Percentiles rank a stretch among this genome's conserved stretches.
Conservation (phyloP, 2,329 filamentous ascomycete genomes). For the Phialocephala subalpina region DNA sequence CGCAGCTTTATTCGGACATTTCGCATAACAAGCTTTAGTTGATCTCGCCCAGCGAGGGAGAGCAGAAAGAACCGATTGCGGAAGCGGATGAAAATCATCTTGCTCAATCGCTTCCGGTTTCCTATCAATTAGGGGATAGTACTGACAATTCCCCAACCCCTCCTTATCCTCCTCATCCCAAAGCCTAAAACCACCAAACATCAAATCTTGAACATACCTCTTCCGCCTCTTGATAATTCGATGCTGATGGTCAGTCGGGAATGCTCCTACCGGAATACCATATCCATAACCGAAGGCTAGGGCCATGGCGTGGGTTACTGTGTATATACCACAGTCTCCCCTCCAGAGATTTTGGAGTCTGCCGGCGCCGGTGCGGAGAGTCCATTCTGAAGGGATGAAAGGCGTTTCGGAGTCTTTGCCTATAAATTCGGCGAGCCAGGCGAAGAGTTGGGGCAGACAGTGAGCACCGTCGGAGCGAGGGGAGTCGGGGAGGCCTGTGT, state of each 20-base stretch:
- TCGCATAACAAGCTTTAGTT: conserved; percentile 13
- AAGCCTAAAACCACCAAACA: conserved; percentile 21
- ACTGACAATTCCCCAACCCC: conserved; percentile 17
- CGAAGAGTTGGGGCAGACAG: conserved; percentile 18
- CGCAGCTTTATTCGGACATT: conserved; percentile 12
- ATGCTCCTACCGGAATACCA: not conserved
- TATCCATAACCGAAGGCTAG: conserved; percentile 26
- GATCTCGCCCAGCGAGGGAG: conserved; percentile 14
- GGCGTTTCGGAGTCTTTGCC: not conserved
- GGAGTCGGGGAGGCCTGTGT: conserved; percentile 20
- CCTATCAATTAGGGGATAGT: conserved; percentile 24
- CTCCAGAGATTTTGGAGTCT: conserved; percentile 15
- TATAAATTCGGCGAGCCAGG: conserved; percentile 21
- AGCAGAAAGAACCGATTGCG: conserved; percentile 7
- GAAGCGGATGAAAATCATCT: conserved; percentile 17
- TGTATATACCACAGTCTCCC: conserved; percentile 28
- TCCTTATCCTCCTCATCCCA: conserved; percentile 5
- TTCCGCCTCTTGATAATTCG: conserved; percentile 15
- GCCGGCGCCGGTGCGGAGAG: conserved; percentile 18
- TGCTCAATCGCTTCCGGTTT: conserved; percentile 13
- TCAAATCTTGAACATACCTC: conserved; percentile 29
- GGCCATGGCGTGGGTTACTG: conserved; percentile 22
- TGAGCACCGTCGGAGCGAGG: conserved; percentile 22
- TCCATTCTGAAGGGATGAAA: conserved; percentile 28
- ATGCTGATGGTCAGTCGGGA: conserved; percentile 23